phyloP scores from a whole-genome alignment of 352 stramenopile species.

The Phytopythium sindhum region DNA sequence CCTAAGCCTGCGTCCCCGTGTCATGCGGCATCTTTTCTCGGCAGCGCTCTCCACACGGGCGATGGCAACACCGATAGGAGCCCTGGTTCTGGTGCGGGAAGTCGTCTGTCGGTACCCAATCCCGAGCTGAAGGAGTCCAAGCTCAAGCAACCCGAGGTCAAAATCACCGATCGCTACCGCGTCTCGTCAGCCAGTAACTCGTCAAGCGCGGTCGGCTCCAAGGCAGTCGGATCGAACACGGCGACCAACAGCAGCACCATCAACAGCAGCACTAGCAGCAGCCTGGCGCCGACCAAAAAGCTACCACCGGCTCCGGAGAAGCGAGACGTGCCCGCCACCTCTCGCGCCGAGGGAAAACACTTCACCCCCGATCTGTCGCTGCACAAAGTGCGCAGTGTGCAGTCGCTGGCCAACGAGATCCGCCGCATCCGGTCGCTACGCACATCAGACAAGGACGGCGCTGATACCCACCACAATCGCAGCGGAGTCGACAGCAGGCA shows the following conservation, averaged over 20 bases:
- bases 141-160: slow-evolving; percentile 63
- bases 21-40: neutral
- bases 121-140: slow-evolving; percentile 58
- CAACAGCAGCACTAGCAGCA: neutral
- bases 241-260: slow-evolving; percentile 7
- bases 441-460: neutral
- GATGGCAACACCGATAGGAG: slow-evolving; percentile 10
- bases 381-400: slow-evolving; percentile 70
- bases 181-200: slow-evolving; percentile 6
- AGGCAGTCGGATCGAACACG: slow-evolving; percentile 1
- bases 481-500: slow-evolving; percentile 21
- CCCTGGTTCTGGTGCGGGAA: neutral
- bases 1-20: neutral
- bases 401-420: slow-evolving; percentile 80
- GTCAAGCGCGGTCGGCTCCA: neutral
- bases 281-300: slow-evolving; percentile 28
- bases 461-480: neutral
- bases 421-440: slow-evolving; percentile 64
- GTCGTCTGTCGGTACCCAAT: neutral
- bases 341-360: slow-evolving; percentile 45
- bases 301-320: slow-evolving; percentile 41
- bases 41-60: slow-evolving; percentile 11
- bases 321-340: slow-evolving; percentile 14
- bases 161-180: slow-evolving; percentile 43
- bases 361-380: slow-evolving; percentile 25